phyloP scores from a whole-genome alignment of 306 rosid species.

The Begonia loranthoides region DNA sequence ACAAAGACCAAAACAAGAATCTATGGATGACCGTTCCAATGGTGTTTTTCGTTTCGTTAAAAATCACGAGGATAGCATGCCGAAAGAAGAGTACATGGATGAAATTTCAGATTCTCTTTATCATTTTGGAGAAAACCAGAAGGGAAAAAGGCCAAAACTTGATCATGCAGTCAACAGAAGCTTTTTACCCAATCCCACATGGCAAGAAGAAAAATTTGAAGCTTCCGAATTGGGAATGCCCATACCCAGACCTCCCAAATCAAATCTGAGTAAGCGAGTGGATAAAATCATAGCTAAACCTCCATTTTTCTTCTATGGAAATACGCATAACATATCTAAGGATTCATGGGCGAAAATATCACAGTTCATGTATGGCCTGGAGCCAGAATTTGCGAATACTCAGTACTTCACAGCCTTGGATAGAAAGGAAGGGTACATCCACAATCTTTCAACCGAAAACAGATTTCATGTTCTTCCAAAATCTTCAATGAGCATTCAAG shows the following conservation, averaged over 20 bases:
- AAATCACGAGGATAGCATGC: constrained; percentile 38
- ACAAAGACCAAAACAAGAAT: constrained; percentile 47
- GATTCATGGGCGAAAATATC: constrained; percentile 70
- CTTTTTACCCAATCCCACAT: constrained; percentile 20
- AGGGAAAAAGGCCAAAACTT: constrained; percentile 48
- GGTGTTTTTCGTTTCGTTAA: constrained; percentile 14
- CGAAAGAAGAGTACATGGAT: constrained; percentile 37
- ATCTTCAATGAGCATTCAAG: constrained; percentile 62
- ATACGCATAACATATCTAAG: constrained; percentile 27
- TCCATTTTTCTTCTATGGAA: constrained; percentile 82
- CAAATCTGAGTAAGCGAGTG: constrained; percentile 29
- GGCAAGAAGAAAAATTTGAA: constrained; percentile 47
- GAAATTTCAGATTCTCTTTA: constrained; percentile 17
- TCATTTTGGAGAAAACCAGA: constrained; percentile 18
- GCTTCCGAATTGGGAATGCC: constrained; percentile 18
- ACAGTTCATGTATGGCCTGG: constrained; percentile 50
- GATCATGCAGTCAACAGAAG: constrained; percentile 35
- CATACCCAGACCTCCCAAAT: constrained; percentile 18
- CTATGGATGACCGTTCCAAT: constrained; percentile 18
- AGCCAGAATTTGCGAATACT: constrained; percentile 66
- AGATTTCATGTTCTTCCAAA: constrained; percentile 48
- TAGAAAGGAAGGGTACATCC: constrained; percentile 79
- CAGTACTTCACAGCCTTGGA: constrained; percentile 54
- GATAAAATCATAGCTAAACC: constrained; percentile 31
- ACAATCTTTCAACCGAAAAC: constrained; percentile 74